Percentiles rank a stretch among this genome's conserved stretches.
Conservation (phyloP, 306 rosid species). For the Medicago ruthenica region DNA sequence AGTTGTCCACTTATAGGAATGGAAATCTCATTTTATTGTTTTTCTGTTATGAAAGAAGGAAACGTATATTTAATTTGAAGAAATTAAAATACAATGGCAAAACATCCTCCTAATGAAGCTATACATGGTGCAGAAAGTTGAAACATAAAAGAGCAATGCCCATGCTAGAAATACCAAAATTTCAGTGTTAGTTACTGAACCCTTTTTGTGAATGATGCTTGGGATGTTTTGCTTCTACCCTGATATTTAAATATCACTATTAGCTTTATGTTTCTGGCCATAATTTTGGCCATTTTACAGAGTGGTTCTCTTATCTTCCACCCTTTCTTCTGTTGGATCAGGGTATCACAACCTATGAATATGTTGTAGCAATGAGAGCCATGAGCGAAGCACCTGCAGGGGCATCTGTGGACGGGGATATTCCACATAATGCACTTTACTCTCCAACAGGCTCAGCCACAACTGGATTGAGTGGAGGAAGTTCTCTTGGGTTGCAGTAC, state of each 20-base stretch:
- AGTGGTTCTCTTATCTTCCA: constrained; percentile 36
- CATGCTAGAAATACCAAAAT: neutral
- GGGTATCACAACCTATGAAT: constrained; percentile 98
- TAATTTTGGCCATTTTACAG: constrained; percentile 23
- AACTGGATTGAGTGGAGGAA: constrained; percentile 97
- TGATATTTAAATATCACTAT: constrained; percentile 20
- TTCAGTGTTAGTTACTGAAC: constrained; percentile 5
- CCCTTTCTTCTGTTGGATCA: constrained; percentile 50
- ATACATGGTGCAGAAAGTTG: constrained; percentile 5
- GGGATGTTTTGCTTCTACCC: constrained; percentile 24
- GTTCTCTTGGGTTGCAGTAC: constrained; percentile 88
- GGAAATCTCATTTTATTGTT: constrained; percentile 24
- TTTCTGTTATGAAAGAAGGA: constrained; percentile 15
- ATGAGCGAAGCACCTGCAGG: constrained; percentile 85
- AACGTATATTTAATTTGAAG: neutral
- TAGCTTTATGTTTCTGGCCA: constrained; percentile 27
- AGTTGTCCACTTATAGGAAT: constrained; percentile 15
- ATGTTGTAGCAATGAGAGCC: constrained; percentile 97
- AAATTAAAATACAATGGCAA: constrained; percentile 27
- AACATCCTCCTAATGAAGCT: constrained; percentile 15
- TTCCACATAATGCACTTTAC: constrained; percentile 69
- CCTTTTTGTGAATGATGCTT: neutral
- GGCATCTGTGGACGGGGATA: constrained; percentile 70
- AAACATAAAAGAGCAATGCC: neutral
- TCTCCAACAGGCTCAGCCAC: constrained; percentile 95